These are phyloP conservation scores for Hypoxylon sp. DNA, from an alignment of 2,329 filamentous ascomycete genomes.

Conservation along the genomic window DNA sequence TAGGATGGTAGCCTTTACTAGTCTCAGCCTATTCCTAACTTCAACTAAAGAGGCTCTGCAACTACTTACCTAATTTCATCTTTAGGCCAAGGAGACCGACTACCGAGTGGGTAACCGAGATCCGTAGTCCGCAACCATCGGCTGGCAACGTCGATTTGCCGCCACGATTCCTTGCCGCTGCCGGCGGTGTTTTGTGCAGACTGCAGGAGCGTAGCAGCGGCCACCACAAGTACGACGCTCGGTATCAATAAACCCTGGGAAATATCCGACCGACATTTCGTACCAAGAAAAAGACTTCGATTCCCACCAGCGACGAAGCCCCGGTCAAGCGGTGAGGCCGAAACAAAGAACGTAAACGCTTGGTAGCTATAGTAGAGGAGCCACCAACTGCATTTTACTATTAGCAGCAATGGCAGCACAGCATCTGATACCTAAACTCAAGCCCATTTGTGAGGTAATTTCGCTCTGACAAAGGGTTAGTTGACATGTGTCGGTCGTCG, in stretches of 20 bases:
- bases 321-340: constrained; percentile 20
- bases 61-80: constrained; percentile 29
- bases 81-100: constrained; percentile 28
- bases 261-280: background rate
- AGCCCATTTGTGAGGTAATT: constrained; percentile 1
- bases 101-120: constrained; percentile 45
- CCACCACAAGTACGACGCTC: constrained; percentile 10
- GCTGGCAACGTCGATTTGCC: constrained; percentile 8
- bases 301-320: background rate
- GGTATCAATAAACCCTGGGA: constrained; percentile 1
- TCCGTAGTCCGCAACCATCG: constrained; percentile 30
- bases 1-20: constrained; percentile 20
- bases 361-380: background rate
- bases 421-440: background rate
- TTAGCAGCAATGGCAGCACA: constrained; percentile 4
- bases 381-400: background rate
- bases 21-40: constrained; percentile 25
- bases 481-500: background rate
- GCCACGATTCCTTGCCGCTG: constrained; percentile 26
- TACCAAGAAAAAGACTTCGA: background rate
- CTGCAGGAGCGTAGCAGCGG: constrained; percentile 1
- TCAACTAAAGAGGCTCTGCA: constrained; percentile 37
- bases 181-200: background rate
- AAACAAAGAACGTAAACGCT: background rate
- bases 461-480: background rate